Base-by-base conservation (phyloP, 1,284 basidiomycete genomes). In the Coniferiporia weirii region DNA sequence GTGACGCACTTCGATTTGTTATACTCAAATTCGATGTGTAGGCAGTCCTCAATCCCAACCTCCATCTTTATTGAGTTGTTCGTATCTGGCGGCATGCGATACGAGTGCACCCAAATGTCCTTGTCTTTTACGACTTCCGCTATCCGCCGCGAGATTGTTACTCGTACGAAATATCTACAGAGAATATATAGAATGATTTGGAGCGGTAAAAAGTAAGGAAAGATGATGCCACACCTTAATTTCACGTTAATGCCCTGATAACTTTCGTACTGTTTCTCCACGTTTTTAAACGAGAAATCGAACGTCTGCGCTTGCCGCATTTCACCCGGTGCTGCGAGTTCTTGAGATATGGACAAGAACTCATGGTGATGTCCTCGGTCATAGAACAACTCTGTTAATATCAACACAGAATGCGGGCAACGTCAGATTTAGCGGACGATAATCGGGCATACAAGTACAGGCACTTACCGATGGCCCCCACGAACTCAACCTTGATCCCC, bases 11-110 rank as follows among this genome's bases (percentile, higher is more conserved):
- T 98, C 61, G 95, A 97, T 73, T 98, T 98, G 80, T 99, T 98
- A 77, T 99, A 98, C 75, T 99, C 96, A 68, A 99, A 98, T 73
- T 99, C 96, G 69, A 99, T 99, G 72, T 99, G 96, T 66, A 98
- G 75, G 73, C 96, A 98, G 71, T 99, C 96, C 71, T 98, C 96
- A 63, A 99, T 98, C 15, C 96, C 96, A 40, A 99, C 97, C 73
- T 99, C 96, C 97, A 99, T 99, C 81, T 97, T 98, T 77, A 98
- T 98, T 36, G 93, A 90, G 70, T 95, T 96, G 75, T 97, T 98
- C 66, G 85, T 91, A 71, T 99, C 97, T 58, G 96, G 95, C 2
- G 96, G 96, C 92, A 98, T 97, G 44, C 95, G 89, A 77, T 92
- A 99, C 9, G 93, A 96, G 72, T 99, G 96, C 1, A 99, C 97